A percentile compares a stretch with the other conserved stretches of the same genome.
These are phyloP conservation scores for Pugionium dolabratum DNA, from an alignment of 345 rosid species.

Conservation along the genomic window DNA sequence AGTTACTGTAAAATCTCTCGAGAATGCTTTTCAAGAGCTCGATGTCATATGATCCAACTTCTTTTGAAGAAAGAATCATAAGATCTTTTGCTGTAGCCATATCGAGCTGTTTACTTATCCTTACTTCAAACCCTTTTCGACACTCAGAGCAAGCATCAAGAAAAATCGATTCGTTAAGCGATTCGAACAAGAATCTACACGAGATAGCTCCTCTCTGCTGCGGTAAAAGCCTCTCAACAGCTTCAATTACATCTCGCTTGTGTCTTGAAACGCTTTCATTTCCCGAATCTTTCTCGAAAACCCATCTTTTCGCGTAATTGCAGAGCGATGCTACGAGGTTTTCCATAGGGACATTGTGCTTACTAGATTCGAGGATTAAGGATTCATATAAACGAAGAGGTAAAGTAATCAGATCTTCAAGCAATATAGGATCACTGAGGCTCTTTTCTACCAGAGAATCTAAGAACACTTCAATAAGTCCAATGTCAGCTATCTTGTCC, in stretches of 20 bases:
- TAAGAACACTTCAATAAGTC: conserved; percentile 58
- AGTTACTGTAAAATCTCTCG: conserved; percentile 55
- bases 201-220: conserved; percentile 53
- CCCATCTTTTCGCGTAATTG: conserved; percentile 53
- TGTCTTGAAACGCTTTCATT: conserved; percentile 40
- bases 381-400: conserved; percentile 59
- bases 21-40: conserved; percentile 61
- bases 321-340: conserved; percentile 60
- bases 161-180: conserved; percentile 51
- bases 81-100: conserved; percentile 63
- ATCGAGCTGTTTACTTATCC: conserved; percentile 77
- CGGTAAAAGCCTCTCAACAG: conserved; percentile 68
- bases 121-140: conserved; percentile 61
- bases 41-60: conserved; percentile 51
- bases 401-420: conserved; percentile 59
- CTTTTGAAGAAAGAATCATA: conserved; percentile 52
- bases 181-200: conserved; percentile 54
- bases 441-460: conserved; percentile 62
- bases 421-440: conserved; percentile 46
- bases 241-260: conserved; percentile 59
- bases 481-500: conserved; percentile 43
- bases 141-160: conserved; percentile 59
- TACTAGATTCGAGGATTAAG: conserved; percentile 43
- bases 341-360: conserved; percentile 43
- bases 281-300: conserved; percentile 33